Percentiles rank a stretch among this genome's conserved stretches.
Conservation (phyloP, 1,284 basidiomycete species). For the Puccinia coronata region DNA sequence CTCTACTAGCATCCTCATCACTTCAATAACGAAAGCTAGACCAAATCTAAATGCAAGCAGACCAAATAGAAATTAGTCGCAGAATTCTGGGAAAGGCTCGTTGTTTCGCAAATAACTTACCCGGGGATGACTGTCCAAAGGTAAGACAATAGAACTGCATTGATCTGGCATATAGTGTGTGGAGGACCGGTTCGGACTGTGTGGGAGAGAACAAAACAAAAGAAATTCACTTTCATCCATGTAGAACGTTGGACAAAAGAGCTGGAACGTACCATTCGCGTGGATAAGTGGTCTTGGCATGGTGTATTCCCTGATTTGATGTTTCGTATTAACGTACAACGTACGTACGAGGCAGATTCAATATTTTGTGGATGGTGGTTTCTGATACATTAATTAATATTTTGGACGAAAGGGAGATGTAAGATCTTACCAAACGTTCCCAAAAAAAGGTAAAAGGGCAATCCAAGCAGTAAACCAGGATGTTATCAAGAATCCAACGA, state of each 20-base stretch:
- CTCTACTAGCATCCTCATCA: conserved; percentile 31
- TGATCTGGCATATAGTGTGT: conserved; percentile 38
- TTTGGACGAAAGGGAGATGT: background rate
- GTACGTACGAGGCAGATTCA: too few species aligned
- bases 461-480: conserved; percentile 48
- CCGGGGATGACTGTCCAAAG: conserved; percentile 38
- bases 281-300: conserved; percentile 2
- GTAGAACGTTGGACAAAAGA: background rate
- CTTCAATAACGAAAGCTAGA: conserved; percentile 33
- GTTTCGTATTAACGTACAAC: too few species aligned
- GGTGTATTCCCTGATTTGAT: conserved; percentile 23
- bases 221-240: background rate
- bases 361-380: too few species aligned
- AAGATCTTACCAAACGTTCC: conserved; percentile 17
- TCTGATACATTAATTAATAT: too few species aligned
- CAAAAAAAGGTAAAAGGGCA: conserved; percentile 38
- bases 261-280: conserved; percentile 23
- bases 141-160: conserved; percentile 46
- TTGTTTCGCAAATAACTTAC: background rate
- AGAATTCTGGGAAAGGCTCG: background rate
- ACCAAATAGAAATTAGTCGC: background rate
- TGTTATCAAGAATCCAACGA: conserved; percentile 39
- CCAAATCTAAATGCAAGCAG: conserved; percentile 4
- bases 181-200: conserved; percentile 36
- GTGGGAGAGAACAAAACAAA: background rate